Evolutionary conservation across 306 rosid genomes (phyloP).

Genomic region (Lathyrus sativus): DNA sequence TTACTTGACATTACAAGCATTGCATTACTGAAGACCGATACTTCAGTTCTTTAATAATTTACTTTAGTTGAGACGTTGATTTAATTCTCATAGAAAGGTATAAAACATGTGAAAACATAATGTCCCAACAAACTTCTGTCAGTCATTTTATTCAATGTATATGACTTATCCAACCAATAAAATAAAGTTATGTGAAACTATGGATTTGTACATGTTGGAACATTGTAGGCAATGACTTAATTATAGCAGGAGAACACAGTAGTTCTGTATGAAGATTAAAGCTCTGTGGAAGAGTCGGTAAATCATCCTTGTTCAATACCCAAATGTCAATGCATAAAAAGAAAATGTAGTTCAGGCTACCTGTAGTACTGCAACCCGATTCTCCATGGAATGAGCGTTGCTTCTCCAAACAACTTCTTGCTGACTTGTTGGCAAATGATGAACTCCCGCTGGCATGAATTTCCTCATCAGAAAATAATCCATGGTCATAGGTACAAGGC

Average conservation of each 20-base stretch:
- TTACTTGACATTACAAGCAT: slow-evolving; percentile 15
- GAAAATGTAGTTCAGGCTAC: slow-evolving; percentile 49
- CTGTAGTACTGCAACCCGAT: slow-evolving; percentile 48
- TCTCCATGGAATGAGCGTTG: slow-evolving; percentile 40
- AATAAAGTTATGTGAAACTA: slow-evolving; percentile 25
- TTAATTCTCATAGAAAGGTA: slow-evolving; percentile 24
- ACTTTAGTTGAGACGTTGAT: slow-evolving; percentile 16
- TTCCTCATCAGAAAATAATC: slow-evolving; percentile 35
- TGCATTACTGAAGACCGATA: slow-evolving; percentile 6
- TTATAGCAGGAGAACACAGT: slow-evolving; percentile 15
- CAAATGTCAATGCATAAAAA: slow-evolving; percentile 29
- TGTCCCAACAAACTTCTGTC: slow-evolving; percentile 18
- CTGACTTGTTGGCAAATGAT: slow-evolving; percentile 33
- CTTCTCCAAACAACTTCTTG: slow-evolving; percentile 51
- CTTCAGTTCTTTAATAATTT: slow-evolving; percentile 14
- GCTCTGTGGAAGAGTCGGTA: background rate
- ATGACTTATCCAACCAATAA: background rate
- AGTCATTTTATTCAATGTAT: slow-evolving; percentile 22
- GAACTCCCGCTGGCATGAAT: slow-evolving; percentile 42
- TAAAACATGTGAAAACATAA: slow-evolving; percentile 22
- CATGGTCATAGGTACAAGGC: slow-evolving; percentile 43
- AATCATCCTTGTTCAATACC: slow-evolving; percentile 18
- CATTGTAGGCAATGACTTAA: slow-evolving; percentile 28
- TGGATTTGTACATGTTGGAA: slow-evolving; percentile 6
- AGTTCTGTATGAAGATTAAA: slow-evolving; percentile 12